Percentiles rank a stretch among this genome's conserved stretches.
Evolutionary conservation across 805 yeast genomes (phyloP).

Genomic region (Saccharomycopsis guyanensis): DNA sequence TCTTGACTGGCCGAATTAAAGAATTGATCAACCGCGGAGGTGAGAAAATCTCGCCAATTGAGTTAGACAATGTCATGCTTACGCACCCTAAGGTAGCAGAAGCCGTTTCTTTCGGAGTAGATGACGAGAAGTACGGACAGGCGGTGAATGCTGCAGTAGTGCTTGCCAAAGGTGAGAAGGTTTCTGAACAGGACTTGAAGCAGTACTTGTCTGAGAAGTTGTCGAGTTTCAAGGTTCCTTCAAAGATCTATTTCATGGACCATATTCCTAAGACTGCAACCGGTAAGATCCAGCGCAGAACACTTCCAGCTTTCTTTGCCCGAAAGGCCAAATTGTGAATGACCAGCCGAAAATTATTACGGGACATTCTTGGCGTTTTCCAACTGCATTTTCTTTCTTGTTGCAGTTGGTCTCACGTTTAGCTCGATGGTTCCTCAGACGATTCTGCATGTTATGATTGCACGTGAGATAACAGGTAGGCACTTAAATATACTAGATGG

Average conservation of each 20-base stretch:
- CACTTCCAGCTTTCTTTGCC: constrained; percentile 47
- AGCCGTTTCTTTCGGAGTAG: constrained; percentile 64
- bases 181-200: constrained; percentile 38
- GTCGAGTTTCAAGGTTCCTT: constrained; percentile 56
- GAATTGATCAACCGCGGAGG: constrained; percentile 74
- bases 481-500: too few species aligned
- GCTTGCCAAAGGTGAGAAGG: constrained; percentile 33
- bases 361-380: too few species aligned
- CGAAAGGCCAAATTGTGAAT: constrained; percentile 30
- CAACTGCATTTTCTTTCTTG: too few species aligned
- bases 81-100: constrained; percentile 56
- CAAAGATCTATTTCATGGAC: constrained; percentile 47
- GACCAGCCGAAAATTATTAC: too few species aligned
- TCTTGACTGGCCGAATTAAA: constrained; percentile 63
- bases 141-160: constrained; percentile 66
- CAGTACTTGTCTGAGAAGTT: constrained; percentile 38
- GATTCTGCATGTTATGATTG: neutral
- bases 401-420: too few species aligned
- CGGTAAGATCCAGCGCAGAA: constrained; percentile 67
- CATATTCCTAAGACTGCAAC: constrained; percentile 70
- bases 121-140: constrained; percentile 64
- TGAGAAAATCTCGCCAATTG: constrained; percentile 69
- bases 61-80: constrained; percentile 55
- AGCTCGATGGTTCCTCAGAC: neutral
- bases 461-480: neutral